Base-by-base conservation (phyloP, 2,329 filamentous ascomycete genomes). In the Dactylonectria macrodidyma region DNA sequence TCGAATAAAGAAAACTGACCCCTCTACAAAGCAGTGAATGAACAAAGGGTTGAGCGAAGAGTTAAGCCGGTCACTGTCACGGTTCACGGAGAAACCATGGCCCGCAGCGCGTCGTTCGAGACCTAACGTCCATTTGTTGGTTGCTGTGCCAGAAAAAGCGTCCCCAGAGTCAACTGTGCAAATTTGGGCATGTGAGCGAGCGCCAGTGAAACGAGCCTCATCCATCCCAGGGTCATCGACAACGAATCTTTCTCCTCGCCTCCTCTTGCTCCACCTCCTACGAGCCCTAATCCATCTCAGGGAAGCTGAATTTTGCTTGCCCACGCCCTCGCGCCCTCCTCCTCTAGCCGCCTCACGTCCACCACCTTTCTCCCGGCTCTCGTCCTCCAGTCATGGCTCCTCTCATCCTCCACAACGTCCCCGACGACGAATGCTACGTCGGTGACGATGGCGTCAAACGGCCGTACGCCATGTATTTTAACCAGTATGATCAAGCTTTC, bases 391-490 rank as follows among this genome's bases (percentile, higher is more conserved):
- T 56, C 71, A 91, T 91, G 89, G 86, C 89, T 65, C 90, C 90
- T 72, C 83, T 92, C 65, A 91, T 92, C 75, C 82, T 92, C 38
- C 90, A 92, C 77, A 91, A 91, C 77, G 90, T 92, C 70, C 89
- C 90, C 64, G 90, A 92, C 71, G 90, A 92, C 58, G 90, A 92
- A 77, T 87, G 90, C 57, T 92, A 91, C 77, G 81, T 89, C 6
- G 90, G 90, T 65, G 88, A 91, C 60, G 90, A 92, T 80, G 90
- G 90, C 68, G 78, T 91, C 70, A 88, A 88, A 78, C 83, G 90
- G 68, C 90, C 90, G 2, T 92, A 91, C 77, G 90, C 89, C 69
- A 89, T 92, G 86, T 85, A 91, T 44, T 91, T 89, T 75, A 86
- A 88, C 75, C 87, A 89, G 89, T 91, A 85, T 67, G 86, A 65